These are phyloP conservation scores for Phytophthora tubulina DNA, from an alignment of 352 stramenopile genomes.

Conservation along the genomic window DNA sequence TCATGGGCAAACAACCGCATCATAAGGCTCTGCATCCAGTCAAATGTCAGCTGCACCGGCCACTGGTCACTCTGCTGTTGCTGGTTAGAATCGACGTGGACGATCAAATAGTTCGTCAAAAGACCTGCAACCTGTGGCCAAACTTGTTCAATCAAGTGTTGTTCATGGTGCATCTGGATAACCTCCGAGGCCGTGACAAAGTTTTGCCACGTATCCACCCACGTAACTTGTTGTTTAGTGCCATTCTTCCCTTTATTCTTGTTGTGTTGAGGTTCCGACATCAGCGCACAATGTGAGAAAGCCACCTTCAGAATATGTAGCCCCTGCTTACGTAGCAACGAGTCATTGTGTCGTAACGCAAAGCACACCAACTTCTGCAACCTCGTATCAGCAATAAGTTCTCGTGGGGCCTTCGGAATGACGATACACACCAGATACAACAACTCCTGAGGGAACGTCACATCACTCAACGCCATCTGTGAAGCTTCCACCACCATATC, in stretches of 20 bases:
- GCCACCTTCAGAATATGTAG: slow-evolving; percentile 74
- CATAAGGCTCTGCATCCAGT: slow-evolving; percentile 81
- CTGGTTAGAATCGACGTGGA: not conserved
- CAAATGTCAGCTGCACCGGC: slow-evolving; percentile 75
- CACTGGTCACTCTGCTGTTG: slow-evolving; percentile 32
- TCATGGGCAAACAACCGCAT: slow-evolving; percentile 80
- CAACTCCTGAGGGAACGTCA: slow-evolving; percentile 54
- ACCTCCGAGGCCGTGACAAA: slow-evolving; percentile 83
- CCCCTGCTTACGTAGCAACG: slow-evolving; percentile 74
- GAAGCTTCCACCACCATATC: slow-evolving; percentile 29
- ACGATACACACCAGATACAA: slow-evolving; percentile 73
- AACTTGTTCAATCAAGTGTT: slow-evolving; percentile 85
- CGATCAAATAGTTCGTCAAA: slow-evolving; percentile 53
- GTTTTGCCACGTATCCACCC: slow-evolving; percentile 62
- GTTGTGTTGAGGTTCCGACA: slow-evolving; percentile 11
- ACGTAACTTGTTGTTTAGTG: slow-evolving; percentile 10
- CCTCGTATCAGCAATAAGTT: slow-evolving; percentile 44
- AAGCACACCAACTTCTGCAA: slow-evolving; percentile 67
- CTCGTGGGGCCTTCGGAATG: slow-evolving; percentile 52
- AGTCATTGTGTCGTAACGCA: slow-evolving; percentile 60
- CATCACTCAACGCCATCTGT: slow-evolving; percentile 9
- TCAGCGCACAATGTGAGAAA: slow-evolving; percentile 60
- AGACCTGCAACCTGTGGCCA: slow-evolving; percentile 78
- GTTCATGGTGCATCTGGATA: slow-evolving; percentile 87
- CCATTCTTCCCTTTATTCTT: slow-evolving; percentile 8